Evolutionary conservation across 371 early-diverging fungal genomes (phyloP).

Genomic region (Rhizopus stolonifer): DNA sequence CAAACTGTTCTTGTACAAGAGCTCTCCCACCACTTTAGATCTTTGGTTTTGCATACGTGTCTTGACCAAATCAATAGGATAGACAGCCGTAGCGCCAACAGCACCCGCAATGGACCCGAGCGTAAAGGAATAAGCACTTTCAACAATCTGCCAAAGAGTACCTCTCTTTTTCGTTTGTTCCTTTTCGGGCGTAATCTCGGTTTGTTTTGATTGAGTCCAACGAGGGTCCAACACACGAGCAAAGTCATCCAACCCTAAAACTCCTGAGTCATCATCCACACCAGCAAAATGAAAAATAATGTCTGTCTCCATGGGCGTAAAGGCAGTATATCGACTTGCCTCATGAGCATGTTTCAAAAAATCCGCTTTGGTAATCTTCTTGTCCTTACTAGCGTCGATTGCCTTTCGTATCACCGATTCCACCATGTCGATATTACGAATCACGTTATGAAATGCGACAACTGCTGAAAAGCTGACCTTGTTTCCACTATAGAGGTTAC

Average conservation of each 20-base stretch:
- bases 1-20: constrained; percentile 89
- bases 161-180: constrained; percentile 24
- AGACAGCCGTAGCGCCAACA: constrained; percentile 93
- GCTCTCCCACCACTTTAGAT: constrained; percentile 86
- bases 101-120: constrained; percentile 94
- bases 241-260: constrained; percentile 60
- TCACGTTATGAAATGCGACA: constrained; percentile 74
- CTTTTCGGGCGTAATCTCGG: constrained; percentile 6
- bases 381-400: constrained; percentile 52
- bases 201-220: constrained; percentile 43
- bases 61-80: constrained; percentile 97
- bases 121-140: constrained; percentile 68
- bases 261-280: constrained; percentile 58
- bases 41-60: constrained; percentile 99
- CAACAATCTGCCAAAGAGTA: constrained; percentile 39
- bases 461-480: constrained; percentile 65
- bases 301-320: constrained; percentile 84
- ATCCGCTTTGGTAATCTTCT: constrained; percentile 61
- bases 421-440: constrained; percentile 74
- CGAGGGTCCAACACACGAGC: constrained; percentile 65
- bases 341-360: constrained; percentile 63
- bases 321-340: constrained; percentile 62
- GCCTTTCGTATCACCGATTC: constrained; percentile 63
- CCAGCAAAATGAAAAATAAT: constrained; percentile 81
- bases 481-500: constrained; percentile 57